Percentiles rank a stretch among this genome's conserved stretches.
Evolutionary conservation across 805 yeast species (phyloP).

Genomic region (Candida glaebosa): DNA sequence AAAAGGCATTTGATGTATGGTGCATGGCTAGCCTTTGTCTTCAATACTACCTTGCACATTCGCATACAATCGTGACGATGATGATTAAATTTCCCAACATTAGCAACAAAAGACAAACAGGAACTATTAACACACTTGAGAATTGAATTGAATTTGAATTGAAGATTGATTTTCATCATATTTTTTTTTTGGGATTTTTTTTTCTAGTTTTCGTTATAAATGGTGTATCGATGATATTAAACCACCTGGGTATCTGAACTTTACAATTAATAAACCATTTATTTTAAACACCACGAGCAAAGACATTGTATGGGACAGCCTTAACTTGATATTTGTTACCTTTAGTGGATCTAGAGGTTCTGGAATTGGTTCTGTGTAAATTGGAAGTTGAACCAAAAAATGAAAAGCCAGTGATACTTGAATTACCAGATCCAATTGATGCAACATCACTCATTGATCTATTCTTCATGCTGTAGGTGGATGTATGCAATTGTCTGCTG

Average conservation of each 20-base stretch:
- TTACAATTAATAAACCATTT: neutral
- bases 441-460: constrained; percentile 11
- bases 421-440: constrained; percentile 17
- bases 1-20: constrained; percentile 1
- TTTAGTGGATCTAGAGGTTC: constrained; percentile 7
- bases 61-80: neutral
- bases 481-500: neutral
- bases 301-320: constrained; percentile 20
- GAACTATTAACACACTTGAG: neutral
- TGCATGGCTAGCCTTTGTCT: constrained; percentile 1
- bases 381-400: constrained; percentile 13
- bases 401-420: constrained; percentile 23
- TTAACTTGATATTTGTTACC: constrained; percentile 25
- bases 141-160: neutral
- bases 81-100: neutral
- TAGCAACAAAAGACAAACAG: neutral
- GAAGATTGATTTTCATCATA: too few species aligned
- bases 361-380: constrained; percentile 2
- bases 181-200: neutral
- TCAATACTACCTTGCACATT: neutral
- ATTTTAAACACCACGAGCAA: constrained; percentile 7
- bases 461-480: neutral
- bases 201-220: neutral
- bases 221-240: constrained; percentile 1
- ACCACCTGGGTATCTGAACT: constrained; percentile 5